Evolutionary conservation across 371 early-diverging fungal genomes (phyloP).

Genomic region (Dichotomocladium elegans): DNA sequence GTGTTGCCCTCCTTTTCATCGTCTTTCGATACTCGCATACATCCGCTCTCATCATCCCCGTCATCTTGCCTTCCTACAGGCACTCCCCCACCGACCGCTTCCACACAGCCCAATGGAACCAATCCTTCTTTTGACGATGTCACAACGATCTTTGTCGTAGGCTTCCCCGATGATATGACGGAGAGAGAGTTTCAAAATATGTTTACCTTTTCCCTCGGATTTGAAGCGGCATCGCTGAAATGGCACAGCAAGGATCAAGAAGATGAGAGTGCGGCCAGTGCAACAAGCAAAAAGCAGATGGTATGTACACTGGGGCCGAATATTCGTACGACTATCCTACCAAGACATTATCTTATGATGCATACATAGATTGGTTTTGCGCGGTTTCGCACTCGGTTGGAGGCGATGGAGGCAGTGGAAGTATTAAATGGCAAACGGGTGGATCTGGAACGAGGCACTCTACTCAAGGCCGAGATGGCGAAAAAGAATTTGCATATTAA

Average conservation of each 20-base stretch:
- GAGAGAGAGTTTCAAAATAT: conserved; percentile 97
- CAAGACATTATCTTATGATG: background rate
- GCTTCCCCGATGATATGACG: conserved; percentile 95
- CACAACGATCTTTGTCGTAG: conserved; percentile 95
- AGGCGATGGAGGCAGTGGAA: conserved; percentile 30
- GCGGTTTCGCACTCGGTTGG: conserved; percentile 31
- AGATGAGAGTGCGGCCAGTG: conserved; percentile 18
- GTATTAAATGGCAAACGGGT: conserved; percentile 32
- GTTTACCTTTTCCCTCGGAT: conserved; percentile 93
- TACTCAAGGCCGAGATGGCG: conserved; percentile 44
- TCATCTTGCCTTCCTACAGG: conserved; percentile 7
- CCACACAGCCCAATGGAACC: background rate
- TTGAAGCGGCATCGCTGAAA: conserved; percentile 92
- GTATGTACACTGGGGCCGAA: conserved; percentile 50
- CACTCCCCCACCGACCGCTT: background rate
- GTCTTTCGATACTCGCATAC: conserved; percentile 10
- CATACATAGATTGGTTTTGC: conserved; percentile 39
- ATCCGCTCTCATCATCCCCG: conserved; percentile 21
- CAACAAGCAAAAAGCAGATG: conserved; percentile 73
- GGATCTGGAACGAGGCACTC: conserved; percentile 31
- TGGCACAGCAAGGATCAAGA: conserved; percentile 63
- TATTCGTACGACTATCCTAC: background rate
- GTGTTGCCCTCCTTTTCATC: conserved; percentile 1
- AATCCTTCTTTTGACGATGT: conserved; percentile 48
- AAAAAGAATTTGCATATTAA: conserved; percentile 46